Conservation (phyloP, 495 filamentous ascomycete species). For the Talaromyces nanjingensis region DNA sequence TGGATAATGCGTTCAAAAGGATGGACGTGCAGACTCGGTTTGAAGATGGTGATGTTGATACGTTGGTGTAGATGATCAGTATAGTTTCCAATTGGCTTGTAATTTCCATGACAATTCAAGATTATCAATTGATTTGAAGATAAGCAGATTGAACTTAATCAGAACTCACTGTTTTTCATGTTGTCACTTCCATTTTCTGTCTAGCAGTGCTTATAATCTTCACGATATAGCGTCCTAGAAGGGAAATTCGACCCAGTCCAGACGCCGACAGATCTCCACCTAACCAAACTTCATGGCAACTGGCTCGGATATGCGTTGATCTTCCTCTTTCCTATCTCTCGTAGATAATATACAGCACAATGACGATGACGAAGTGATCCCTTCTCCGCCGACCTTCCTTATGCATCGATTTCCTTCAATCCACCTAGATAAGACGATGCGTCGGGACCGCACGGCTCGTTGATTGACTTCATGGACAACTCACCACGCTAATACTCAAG, state of each 20-base stretch:
- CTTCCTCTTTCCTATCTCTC: not conserved
- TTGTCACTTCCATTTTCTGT: not conserved
- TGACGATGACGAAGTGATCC: not conserved
- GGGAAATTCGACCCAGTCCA: not conserved
- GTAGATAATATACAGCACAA: too few species aligned
- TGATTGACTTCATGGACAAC: not conserved
- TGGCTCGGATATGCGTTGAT: not conserved
- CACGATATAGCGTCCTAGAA: not conserved
- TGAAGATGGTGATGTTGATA: slow-evolving; percentile 26
- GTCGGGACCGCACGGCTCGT: not conserved
- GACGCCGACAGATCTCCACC: not conserved
- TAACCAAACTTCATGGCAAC: not conserved
- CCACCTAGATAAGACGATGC: slow-evolving; percentile 2
- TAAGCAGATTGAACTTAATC: not conserved
- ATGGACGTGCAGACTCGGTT: slow-evolving; percentile 57
- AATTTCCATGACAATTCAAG: not conserved
- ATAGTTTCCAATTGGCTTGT: not conserved
- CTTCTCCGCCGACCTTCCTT: slow-evolving; percentile 22
- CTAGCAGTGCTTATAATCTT: not conserved
- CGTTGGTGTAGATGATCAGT: not conserved
- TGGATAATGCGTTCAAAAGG: slow-evolving; percentile 65
- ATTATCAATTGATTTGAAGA: not conserved
- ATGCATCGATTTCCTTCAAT: slow-evolving; percentile 13
- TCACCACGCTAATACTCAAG: not conserved
- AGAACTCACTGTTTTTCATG: not conserved